These are phyloP conservation scores for Penicillium ochrochloron DNA, from an alignment of 495 filamentous ascomycete species.

Conservation along the genomic window DNA sequence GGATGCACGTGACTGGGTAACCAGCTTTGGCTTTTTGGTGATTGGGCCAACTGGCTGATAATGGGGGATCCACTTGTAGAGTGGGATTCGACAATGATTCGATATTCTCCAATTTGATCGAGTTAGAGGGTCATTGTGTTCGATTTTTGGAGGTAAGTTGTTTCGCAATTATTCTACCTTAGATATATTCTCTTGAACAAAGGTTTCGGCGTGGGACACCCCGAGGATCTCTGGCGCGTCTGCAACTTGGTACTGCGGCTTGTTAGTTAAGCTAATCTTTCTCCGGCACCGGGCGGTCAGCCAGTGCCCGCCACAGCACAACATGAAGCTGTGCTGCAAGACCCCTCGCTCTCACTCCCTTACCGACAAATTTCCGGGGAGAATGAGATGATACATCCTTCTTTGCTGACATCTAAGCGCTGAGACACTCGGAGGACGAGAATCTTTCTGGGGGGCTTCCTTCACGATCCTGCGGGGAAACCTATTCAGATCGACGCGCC, in stretches of 20 bases:
- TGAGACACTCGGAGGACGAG: not conserved
- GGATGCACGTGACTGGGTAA: slow-evolving; percentile 22
- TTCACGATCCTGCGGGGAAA: not conserved
- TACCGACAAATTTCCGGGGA: not conserved
- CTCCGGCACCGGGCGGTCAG: slow-evolving; percentile 3
- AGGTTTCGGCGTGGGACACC: too few species aligned
- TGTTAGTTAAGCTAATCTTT: not conserved
- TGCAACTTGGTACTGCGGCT: not conserved
- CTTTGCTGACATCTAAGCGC: not conserved
- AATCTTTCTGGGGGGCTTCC: not conserved
- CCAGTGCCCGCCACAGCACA: slow-evolving; percentile 1
- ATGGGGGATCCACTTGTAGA: not conserved
- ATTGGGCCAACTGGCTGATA: not conserved
- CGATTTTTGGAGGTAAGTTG: not conserved
- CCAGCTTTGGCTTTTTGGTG: slow-evolving; percentile 3
- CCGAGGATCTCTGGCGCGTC: not conserved
- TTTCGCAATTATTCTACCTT: not conserved
- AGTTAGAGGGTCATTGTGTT: too few species aligned
- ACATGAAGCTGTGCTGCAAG: not conserved
- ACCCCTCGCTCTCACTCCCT: not conserved
- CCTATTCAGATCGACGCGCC: not conserved
- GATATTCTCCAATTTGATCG: too few species aligned
- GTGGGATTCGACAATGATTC: not conserved
- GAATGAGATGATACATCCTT: not conserved
- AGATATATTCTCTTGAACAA: not conserved